Percentiles rank a stretch among this genome's conserved stretches.
phyloP scores from a whole-genome alignment of 2,329 filamentous ascomycete species.

The Aspergillus amoenus region DNA sequence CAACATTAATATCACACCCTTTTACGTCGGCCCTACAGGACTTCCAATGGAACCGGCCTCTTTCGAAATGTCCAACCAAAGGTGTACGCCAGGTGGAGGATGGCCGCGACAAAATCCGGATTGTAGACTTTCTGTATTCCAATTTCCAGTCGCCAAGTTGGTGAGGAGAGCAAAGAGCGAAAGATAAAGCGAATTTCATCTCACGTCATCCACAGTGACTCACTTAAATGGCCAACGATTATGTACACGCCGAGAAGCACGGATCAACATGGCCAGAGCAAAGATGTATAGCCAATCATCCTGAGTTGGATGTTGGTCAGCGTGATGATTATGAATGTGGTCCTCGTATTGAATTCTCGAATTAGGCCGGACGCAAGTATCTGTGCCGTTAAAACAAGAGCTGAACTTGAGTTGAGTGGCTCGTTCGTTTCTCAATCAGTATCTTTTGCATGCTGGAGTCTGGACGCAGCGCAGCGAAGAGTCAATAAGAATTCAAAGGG shows the following conservation, averaged over 20 bases:
- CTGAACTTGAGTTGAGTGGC: background rate
- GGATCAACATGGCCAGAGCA: background rate
- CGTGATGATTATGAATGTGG: background rate
- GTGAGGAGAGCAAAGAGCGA: background rate
- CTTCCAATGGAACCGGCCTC: background rate
- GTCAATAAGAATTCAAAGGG: conserved; percentile 1
- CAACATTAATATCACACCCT: too few relatives aligned
- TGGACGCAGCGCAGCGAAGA: background rate
- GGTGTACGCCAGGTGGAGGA: background rate
- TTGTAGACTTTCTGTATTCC: background rate
- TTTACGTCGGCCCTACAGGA: background rate
- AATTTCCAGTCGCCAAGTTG: background rate
- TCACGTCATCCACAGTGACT: background rate
- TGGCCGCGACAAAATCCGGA: background rate
- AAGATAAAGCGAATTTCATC: background rate
- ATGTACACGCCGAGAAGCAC: background rate
- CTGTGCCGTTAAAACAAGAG: background rate
- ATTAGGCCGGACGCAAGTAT: background rate
- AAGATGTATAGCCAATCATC: background rate
- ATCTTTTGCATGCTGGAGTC: background rate
- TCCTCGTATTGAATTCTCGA: background rate
- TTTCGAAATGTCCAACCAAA: background rate
- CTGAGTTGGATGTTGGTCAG: background rate
- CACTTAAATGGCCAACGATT: background rate
- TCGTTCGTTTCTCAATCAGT: background rate